Evolutionary conservation across 2,329 filamentous ascomycete genomes (phyloP), one percentile per base, ranked within the genome.

Genomic region (Cercospora nicotianae): DNA sequence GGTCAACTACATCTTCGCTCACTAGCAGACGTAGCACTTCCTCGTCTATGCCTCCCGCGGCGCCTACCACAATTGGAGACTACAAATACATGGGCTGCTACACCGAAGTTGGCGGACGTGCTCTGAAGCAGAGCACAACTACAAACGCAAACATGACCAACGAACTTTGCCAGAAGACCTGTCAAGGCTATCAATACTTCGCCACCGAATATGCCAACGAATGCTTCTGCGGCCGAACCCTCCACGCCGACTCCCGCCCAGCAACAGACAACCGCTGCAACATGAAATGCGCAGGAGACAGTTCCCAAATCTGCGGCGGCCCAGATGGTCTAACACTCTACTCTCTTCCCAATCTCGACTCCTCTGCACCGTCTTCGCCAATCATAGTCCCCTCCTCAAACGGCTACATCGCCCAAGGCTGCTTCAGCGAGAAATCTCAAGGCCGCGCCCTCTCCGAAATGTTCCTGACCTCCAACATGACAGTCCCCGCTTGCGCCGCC

Each of bases 201-300:
- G 80, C 78, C 39, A 71, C 78, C 45, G 77, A 80, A 66, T 78
- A 76, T 59, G 74, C 72, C 7, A 70, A 65, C 10, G 76, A 81
- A 67, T 81, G 80, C 68, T 79, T 68, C 59, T 72, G 73, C 67
- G 65, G 65, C 8, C 10, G 30, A 3, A 64, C 1, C 7, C 42
- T 67, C 4, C 13, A 31, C 20, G 31, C 36, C 33, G 42, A 63
- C 60, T 59, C 71, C 42, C 63, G 59, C 0, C 57, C 66, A 7
- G 63, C 69, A 1, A 31, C 65, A 8, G 63, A 70, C 36, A 55
- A 60, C 2, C 62, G 72, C 16, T 77, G 75, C 67, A 69, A 65
- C 9, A 75, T 72, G 69, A 30, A 60, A 9, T 77, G 75, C 59
- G 60, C 63, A 5, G 74, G 72, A 7, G 72, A 75, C 53, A 42